Base-by-base conservation (phyloP, 805 yeast genomes). In the Candida morakotiae region DNA sequence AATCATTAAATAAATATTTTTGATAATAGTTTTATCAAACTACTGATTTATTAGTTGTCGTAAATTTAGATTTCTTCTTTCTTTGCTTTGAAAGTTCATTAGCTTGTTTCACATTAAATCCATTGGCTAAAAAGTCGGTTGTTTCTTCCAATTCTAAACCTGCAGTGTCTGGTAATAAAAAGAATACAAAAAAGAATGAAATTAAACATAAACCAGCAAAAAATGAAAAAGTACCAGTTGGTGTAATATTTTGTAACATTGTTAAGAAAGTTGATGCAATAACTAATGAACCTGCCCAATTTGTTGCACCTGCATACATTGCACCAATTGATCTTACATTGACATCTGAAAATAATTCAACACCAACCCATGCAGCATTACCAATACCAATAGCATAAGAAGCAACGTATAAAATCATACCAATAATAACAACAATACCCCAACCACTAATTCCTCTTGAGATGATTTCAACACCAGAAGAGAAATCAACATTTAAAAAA, bases 361-460 rank as follows among this genome's bases (percentile, higher is more conserved):
- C 83, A 56, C 93, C 97, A 57, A 91, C 96, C 98, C 98, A 91
- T 39, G 98, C 97, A 38, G 87, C 93, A 60, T 91, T 89, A 64
- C 98, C 98, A 48, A 89, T 86, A 48, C 98, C 98, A 47, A 87
- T 69, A 34, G 97, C 96, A 58, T 89, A 91, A 37, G 83, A 79
- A 2, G 95, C 96, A 31, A 89, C 96, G 55, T 71, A 93, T 28
- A 79, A 58, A 45, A 91, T 87, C 86, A 89, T 88, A 37, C 87
- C 81, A 26, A 88, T 71, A 45, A 93, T 83, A 38, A 91, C 79
- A 11, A 89, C 80, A 44, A 85, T 77, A 15, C 96, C 95, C 96
- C 97, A 89, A 2, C 87, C 80, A 19, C 79, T 64, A 37, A 82
- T 79, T 5, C 79, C 77, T 15, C 67, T 58, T 3, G 44, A 29